These are phyloP conservation scores for Exophiala calicioides DNA, from an alignment of 2,329 filamentous ascomycete species.

Conservation along the genomic window DNA sequence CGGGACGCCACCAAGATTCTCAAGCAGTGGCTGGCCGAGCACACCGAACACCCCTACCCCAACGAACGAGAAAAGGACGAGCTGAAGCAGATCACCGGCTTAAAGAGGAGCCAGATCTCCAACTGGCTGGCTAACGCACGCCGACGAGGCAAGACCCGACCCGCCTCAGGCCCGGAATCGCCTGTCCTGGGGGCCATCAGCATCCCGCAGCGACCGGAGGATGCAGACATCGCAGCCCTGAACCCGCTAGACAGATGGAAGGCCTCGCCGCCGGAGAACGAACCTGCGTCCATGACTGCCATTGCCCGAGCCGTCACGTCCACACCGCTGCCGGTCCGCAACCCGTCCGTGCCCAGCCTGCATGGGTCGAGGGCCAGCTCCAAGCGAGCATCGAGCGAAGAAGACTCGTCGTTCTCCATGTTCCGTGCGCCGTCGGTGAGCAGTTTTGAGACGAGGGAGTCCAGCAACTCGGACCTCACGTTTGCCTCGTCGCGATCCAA, in stretches of 20 bases:
- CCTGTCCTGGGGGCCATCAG: slow-evolving; percentile 72
- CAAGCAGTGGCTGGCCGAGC: slow-evolving; percentile 80
- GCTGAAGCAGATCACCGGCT: slow-evolving; percentile 74
- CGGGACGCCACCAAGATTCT: slow-evolving; percentile 76
- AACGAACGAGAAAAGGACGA: slow-evolving; percentile 83
- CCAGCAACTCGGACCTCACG: slow-evolving; percentile 56
- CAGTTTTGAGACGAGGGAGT: slow-evolving; percentile 57
- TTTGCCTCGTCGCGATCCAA: slow-evolving; percentile 59
- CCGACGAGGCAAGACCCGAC: slow-evolving; percentile 74
- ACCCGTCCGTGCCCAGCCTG: slow-evolving; percentile 23
- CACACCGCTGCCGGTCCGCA: slow-evolving; percentile 37
- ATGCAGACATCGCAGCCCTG: slow-evolving; percentile 52
- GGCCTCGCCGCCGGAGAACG: slow-evolving; percentile 68
- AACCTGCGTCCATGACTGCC: slow-evolving; percentile 64
- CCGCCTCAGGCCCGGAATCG: slow-evolving; percentile 61
- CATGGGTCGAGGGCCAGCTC: slow-evolving; percentile 40
- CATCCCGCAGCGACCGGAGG: slow-evolving; percentile 59
- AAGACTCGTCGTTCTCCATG: slow-evolving; percentile 53
- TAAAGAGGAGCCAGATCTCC: slow-evolving; percentile 80
- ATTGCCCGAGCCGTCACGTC: slow-evolving; percentile 62
- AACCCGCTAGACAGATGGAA: slow-evolving; percentile 70
- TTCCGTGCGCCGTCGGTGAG: slow-evolving; percentile 55
- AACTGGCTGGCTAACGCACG: slow-evolving; percentile 93
- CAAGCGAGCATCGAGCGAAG: slow-evolving; percentile 47
- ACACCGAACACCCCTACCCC: slow-evolving; percentile 82